These are phyloP conservation scores for Adenanthera pavonina DNA, from an alignment of 306 rosid species.

Conservation along the genomic window DNA sequence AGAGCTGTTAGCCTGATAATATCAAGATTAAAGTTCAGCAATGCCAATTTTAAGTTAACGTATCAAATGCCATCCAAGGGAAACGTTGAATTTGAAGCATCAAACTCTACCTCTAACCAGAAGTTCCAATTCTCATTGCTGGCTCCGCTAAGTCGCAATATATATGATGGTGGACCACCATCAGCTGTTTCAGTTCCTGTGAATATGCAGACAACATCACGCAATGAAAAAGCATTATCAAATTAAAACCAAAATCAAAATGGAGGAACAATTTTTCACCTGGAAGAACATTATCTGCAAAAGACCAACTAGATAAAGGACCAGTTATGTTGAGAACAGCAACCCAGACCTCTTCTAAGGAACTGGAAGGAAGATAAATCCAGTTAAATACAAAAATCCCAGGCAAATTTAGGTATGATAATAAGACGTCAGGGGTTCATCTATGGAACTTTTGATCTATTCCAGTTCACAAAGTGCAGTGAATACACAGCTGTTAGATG, in stretches of 20 bases:
- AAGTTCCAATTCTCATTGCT: slow-evolving; percentile 81
- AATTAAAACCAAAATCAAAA: slow-evolving; percentile 7
- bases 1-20: slow-evolving; percentile 65
- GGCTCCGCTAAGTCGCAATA: slow-evolving; percentile 81
- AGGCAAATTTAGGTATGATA: background rate
- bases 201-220: slow-evolving; percentile 32
- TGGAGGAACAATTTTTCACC: slow-evolving; percentile 51
- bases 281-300: slow-evolving; percentile 81
- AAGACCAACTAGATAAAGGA: slow-evolving; percentile 97
- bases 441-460: background rate
- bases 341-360: slow-evolving; percentile 93
- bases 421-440: background rate
- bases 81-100: slow-evolving; percentile 19
- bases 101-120: slow-evolving; percentile 84
- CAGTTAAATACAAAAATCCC: background rate
- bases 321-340: slow-evolving; percentile 92
- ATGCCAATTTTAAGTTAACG: background rate
- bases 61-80: background rate
- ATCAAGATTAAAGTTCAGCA: slow-evolving; percentile 14
- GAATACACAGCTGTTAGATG: background rate
- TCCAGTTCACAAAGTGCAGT: background rate
- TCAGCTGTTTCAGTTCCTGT: slow-evolving; percentile 66
- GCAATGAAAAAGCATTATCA: slow-evolving; percentile 30
- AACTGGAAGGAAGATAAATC: slow-evolving; percentile 54
- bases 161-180: slow-evolving; percentile 81